Conservation (phyloP, 345 rosid genomes). For the Pseudoturritis turrita region DNA sequence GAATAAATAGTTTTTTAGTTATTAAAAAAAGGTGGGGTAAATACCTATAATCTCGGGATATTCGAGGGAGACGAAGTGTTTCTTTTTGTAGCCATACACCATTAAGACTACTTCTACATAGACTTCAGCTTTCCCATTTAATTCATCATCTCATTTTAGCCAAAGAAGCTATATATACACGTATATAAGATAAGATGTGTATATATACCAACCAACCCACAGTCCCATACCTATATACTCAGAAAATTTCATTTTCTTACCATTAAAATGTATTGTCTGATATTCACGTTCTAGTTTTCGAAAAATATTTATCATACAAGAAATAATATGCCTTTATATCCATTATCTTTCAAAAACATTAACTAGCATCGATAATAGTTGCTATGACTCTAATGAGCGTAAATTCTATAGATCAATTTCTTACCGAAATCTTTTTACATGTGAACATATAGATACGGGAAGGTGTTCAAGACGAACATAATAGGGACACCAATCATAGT, state of each 20-base stretch:
- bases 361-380: background rate
- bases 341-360: background rate
- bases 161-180: background rate
- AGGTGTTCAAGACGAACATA: constrained; percentile 84
- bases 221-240: background rate
- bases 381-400: background rate
- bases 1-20: background rate
- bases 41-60: constrained; percentile 5
- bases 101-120: constrained; percentile 13
- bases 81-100: constrained; percentile 25
- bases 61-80: background rate
- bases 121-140: constrained; percentile 28
- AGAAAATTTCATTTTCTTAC: background rate
- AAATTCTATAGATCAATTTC: background rate
- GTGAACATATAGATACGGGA: constrained; percentile 52
- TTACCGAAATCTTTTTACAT: background rate
- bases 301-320: background rate
- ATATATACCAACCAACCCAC: background rate
- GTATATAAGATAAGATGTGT: background rate
- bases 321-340: background rate
- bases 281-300: background rate
- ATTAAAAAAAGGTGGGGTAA: background rate
- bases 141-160: constrained; percentile 6
- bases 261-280: background rate
- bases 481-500: constrained; percentile 88